Conservation (phyloP, 2,329 filamentous ascomycete genomes). For the Cladosporium austrohemisphaericum region DNA sequence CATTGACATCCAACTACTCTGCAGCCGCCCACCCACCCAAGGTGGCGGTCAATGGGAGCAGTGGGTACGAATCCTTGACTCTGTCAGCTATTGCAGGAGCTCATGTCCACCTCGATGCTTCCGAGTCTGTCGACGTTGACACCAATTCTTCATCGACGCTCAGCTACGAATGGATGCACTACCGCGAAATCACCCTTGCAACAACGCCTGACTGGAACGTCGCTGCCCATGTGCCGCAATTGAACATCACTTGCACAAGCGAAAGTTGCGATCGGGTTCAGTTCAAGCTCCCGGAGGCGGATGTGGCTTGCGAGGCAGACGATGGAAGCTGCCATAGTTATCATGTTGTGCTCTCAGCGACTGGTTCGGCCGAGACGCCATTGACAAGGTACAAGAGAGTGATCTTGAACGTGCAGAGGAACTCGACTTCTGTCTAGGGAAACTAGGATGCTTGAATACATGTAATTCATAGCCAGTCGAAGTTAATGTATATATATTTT, state of each 20-base stretch:
- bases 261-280: not conserved
- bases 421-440: no score
- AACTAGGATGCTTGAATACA: no score
- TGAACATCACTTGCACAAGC: conserved; percentile 2
- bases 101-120: not conserved
- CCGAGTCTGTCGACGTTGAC: not conserved
- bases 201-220: conserved; percentile 1
- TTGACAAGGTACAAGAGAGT: conserved; percentile 9
- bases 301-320: not conserved
- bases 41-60: not conserved
- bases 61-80: not conserved
- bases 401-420: not conserved
- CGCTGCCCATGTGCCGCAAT: not conserved
- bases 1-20: conserved; percentile 14
- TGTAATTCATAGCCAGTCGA: no score
- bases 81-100: not conserved
- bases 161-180: conserved; percentile 1
- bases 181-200: conserved; percentile 4
- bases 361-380: not conserved
- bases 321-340: not conserved
- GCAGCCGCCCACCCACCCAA: conserved; percentile 3
- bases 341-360: conserved; percentile 1
- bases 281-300: not conserved
- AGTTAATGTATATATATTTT: no score
- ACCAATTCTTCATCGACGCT: not conserved